Evolutionary conservation across 2,329 filamentous ascomycete species (phyloP), one percentile per base, ranked within the genome.

Genomic region (Lanzia echinophila): DNA sequence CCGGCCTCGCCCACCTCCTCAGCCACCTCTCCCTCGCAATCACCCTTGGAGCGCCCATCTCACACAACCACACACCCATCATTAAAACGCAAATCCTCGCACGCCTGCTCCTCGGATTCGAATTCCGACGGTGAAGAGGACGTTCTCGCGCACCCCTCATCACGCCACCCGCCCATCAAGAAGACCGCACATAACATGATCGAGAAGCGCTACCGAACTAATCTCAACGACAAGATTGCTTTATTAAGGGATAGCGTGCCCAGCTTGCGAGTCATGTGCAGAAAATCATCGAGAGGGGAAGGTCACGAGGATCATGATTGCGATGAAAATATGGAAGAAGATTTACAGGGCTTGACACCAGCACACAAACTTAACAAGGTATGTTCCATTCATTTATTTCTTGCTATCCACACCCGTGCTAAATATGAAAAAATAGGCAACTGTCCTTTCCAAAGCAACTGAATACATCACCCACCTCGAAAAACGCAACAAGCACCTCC

Each of bases 401-500:
- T 8, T 10, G 44, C 22, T 6, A 17, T 5, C 24, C 13, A 6
- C 1, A 15, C 10, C 13, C n/a, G n/a, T n/a, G n/a, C n/a, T n/a
- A n/a, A 19, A 19, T 19, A 11, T 6, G 46, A 31, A 20, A 33
- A 17, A 28, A 19, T 41, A 65, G 65, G 63, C 63, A 51, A 67
- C 64, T 0, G 79, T 97, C 43, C 73, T 97, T 48, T 90, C 89
- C 61, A 97, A 97, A 70, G 92, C 92, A 6, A 96, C 91, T 10
- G 92, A 96, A 69, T 96, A 97, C 65, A 97, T 97, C 60, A 82
- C 86, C 31, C 91, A 97, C 70, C 75, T 97, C 2, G 92, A 96
- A 69, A 94, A 94, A 72, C 83, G 90, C 19, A 95, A 95, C 64
- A 87, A 84, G 61, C 83, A 87, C 3, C 75, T 96, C 11, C 74